phyloP scores from a whole-genome alignment of 148 eudicot genomes.

The Rhododendron griersonianum region DNA sequence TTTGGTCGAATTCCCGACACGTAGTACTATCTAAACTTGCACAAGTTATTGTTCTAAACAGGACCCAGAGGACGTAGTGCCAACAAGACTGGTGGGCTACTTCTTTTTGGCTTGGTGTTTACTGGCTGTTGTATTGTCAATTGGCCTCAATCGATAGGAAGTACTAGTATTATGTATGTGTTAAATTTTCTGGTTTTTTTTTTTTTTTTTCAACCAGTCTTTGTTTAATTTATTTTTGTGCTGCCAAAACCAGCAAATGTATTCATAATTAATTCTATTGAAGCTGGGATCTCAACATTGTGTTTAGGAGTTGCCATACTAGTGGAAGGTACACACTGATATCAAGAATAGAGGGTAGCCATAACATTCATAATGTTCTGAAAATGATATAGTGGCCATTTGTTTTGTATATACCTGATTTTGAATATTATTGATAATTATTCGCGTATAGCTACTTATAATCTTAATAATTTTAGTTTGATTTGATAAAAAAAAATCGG shows the following conservation, averaged over 20 bases:
- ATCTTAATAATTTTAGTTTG: too few relatives aligned
- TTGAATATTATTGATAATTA: too few relatives aligned
- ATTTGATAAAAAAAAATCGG: too few relatives aligned
- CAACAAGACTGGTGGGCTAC: conserved; percentile 66
- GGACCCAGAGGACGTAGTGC: conserved; percentile 72
- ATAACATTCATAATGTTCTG: too few relatives aligned
- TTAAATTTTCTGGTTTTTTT: background rate
- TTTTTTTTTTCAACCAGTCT: background rate
- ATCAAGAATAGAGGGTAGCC: too few relatives aligned
- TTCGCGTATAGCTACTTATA: too few relatives aligned
- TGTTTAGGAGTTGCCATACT: too few relatives aligned
- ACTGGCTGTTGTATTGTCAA: conserved; percentile 32
- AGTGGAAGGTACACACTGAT: too few relatives aligned
- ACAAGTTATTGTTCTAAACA: conserved; percentile 12
- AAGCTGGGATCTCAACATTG: background rate
- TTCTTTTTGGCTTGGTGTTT: conserved; percentile 54
- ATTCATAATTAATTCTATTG: background rate
- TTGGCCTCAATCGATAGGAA: conserved; percentile 31
- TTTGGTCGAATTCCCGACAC: background rate
- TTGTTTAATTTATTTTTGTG: background rate
- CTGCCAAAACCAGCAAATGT: background rate
- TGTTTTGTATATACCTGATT: too few relatives aligned
- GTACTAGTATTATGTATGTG: background rate
- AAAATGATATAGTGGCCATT: too few relatives aligned
- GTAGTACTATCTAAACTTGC: background rate